Percentiles rank a stretch among this genome's conserved stretches.
phyloP scores from a whole-genome alignment of 805 yeast species.

The Metschnikowia bowlesiae region DNA sequence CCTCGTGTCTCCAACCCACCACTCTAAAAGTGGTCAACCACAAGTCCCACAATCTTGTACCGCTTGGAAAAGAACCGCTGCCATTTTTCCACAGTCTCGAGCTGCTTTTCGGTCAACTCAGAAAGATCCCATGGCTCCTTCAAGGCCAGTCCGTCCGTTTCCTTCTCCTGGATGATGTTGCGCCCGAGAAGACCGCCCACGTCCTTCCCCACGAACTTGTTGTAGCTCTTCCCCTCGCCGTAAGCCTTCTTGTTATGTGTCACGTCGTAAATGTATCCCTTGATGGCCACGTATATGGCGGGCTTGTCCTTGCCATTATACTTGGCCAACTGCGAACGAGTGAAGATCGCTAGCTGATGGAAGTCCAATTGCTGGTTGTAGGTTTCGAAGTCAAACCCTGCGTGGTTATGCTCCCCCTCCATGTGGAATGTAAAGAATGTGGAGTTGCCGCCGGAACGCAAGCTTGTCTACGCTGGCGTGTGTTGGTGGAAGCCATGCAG shows the following conservation, averaged over 20 bases:
- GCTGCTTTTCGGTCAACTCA: constrained; percentile 55
- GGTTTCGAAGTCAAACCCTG: constrained; percentile 21
- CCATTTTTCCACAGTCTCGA: constrained; percentile 70
- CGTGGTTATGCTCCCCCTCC: background rate
- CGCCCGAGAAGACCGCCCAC: constrained; percentile 73
- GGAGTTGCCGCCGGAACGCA: background rate
- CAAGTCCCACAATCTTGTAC: constrained; percentile 35
- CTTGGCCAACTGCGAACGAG: constrained; percentile 28
- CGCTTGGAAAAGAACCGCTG: constrained; percentile 52
- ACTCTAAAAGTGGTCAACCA: constrained; percentile 25
- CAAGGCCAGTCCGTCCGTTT: constrained; percentile 25
- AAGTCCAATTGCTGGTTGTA: constrained; percentile 31
- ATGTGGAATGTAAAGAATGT: background rate
- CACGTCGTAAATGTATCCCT: constrained; percentile 78
- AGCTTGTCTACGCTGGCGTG: background rate
- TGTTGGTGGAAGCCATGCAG: background rate
- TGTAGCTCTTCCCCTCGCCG: constrained; percentile 75
- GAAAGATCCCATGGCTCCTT: constrained; percentile 44
- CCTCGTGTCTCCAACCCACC: background rate
- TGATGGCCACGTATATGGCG: constrained; percentile 65
- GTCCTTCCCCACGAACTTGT: constrained; percentile 70
- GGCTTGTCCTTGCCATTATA: constrained; percentile 30
- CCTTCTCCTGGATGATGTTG: constrained; percentile 36
- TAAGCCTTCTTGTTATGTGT: constrained; percentile 59
- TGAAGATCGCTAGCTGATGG: constrained; percentile 27